Conservation (phyloP, 345 rosid species). For the Triadica sebifera region DNA sequence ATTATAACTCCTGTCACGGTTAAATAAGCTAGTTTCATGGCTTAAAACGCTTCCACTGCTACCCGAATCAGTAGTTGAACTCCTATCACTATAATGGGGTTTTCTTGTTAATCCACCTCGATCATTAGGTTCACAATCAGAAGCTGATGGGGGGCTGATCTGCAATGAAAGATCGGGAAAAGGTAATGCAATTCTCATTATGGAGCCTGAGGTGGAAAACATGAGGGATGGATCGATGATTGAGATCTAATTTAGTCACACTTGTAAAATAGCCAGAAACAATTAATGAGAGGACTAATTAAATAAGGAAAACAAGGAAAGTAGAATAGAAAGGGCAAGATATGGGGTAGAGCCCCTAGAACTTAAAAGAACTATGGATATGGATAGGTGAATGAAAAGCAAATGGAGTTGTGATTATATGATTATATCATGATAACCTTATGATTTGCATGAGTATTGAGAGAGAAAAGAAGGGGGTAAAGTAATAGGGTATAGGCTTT, state of each 20-base stretch:
- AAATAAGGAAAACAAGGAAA: constrained; percentile 21
- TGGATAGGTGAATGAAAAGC: too few relatives aligned
- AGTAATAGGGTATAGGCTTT: constrained; percentile 20
- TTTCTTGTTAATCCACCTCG: constrained; percentile 25
- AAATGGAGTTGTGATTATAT: constrained; percentile 42
- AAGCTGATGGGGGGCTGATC: constrained; percentile 68
- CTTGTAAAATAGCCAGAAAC: background rate
- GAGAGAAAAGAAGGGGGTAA: constrained; percentile 19
- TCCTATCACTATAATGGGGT: constrained; percentile 42
- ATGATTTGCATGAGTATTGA: constrained; percentile 72
- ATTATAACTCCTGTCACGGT: constrained; percentile 27
- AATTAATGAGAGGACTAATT: constrained; percentile 2
- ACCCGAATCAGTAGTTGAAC: constrained; percentile 70
- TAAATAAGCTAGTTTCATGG: constrained; percentile 54
- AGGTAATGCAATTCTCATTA: constrained; percentile 29
- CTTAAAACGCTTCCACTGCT: constrained; percentile 73
- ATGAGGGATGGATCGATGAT: too few relatives aligned
- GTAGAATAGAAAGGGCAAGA: constrained; percentile 3
- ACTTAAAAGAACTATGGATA: background rate
- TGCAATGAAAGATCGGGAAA: constrained; percentile 87
- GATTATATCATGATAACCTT: constrained; percentile 80
- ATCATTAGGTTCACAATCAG: constrained; percentile 25
- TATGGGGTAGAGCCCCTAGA: constrained; percentile 6
- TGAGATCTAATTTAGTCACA: constrained; percentile 20
- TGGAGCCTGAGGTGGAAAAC: background rate